Evolutionary conservation across 495 filamentous ascomycete species (phyloP).

Genomic region (Hypoxylon lienhwacheense): DNA sequence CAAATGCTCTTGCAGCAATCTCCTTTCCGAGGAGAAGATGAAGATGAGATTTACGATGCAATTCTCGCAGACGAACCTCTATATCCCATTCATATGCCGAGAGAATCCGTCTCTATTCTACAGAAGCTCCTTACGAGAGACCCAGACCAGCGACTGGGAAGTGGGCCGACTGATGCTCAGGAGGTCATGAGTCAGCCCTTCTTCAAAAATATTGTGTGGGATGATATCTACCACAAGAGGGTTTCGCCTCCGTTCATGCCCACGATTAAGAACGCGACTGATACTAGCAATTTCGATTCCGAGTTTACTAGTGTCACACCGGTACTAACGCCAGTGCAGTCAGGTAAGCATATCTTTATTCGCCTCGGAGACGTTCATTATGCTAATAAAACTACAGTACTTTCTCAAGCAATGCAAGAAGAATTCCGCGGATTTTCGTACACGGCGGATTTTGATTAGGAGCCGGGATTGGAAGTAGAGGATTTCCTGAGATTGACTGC

Average conservation of each 20-base stretch:
- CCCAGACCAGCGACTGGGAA: slow-evolving; percentile 87
- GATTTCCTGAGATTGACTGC: neutral
- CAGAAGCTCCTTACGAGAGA: slow-evolving; percentile 97
- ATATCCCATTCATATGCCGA: slow-evolving; percentile 98
- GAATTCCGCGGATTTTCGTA: slow-evolving; percentile 99
- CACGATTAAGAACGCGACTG: slow-evolving; percentile 82
- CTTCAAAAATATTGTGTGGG: slow-evolving; percentile 97
- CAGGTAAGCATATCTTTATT: slow-evolving; percentile 61
- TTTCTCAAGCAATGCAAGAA: slow-evolving; percentile 99
- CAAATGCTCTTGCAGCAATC: slow-evolving; percentile 99
- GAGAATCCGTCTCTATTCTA: slow-evolving; percentile 95
- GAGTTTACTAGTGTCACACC: slow-evolving; percentile 99
- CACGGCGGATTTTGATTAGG: slow-evolving; percentile 54
- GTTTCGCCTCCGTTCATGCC: slow-evolving; percentile 87
- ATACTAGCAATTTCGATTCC: slow-evolving; percentile 98
- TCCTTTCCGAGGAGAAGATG: slow-evolving; percentile 97
- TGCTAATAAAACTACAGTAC: slow-evolving; percentile 59
- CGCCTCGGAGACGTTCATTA: slow-evolving; percentile 17
- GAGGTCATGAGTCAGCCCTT: slow-evolving; percentile 99
- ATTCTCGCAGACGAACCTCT: slow-evolving; percentile 97
- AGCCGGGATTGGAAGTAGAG: neutral
- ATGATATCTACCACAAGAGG: slow-evolving; percentile 95
- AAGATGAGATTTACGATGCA: slow-evolving; percentile 99
- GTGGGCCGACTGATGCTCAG: slow-evolving; percentile 95
- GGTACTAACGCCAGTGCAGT: slow-evolving; percentile 94